Conservation (phyloP, 2,329 filamentous ascomycete species). For the Trichophyton rubrum region DNA sequence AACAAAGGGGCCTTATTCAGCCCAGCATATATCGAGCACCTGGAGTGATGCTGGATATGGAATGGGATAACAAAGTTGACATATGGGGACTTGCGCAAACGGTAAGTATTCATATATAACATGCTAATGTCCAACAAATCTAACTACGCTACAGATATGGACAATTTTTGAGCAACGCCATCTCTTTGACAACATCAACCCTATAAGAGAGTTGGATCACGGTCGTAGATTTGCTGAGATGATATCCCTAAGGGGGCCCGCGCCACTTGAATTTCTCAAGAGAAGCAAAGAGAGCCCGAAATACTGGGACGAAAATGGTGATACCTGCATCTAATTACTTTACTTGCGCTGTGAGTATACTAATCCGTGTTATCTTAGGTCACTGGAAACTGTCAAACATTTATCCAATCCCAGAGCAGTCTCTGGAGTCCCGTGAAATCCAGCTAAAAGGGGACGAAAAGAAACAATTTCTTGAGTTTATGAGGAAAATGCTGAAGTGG, state of each 20-base stretch:
- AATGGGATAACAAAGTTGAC: slow-evolving; percentile 21
- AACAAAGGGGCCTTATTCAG: slow-evolving; percentile 17
- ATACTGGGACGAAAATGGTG: slow-evolving; percentile 10
- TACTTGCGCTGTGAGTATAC: neutral
- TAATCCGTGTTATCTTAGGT: neutral
- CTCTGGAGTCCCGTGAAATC: neutral
- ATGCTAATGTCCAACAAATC: neutral
- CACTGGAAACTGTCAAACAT: slow-evolving; percentile 7
- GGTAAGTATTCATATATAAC: neutral
- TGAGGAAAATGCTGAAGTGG: slow-evolving; percentile 23
- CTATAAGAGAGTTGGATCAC: slow-evolving; percentile 1
- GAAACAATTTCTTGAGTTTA: slow-evolving; percentile 21
- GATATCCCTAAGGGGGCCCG: slow-evolving; percentile 4
- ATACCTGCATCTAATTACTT: neutral
- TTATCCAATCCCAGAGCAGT: slow-evolving; percentile 7
- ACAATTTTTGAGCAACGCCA: slow-evolving; percentile 2
- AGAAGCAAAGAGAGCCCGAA: slow-evolving; percentile 1
- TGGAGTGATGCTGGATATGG: slow-evolving; percentile 21
- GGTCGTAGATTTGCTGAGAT: slow-evolving; percentile 4
- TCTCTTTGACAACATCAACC: slow-evolving; percentile 4
- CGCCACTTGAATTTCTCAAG: slow-evolving; percentile 8
- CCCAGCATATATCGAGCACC: slow-evolving; percentile 21
- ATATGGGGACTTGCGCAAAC: slow-evolving; percentile 16
- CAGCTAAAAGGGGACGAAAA: slow-evolving; percentile 19
- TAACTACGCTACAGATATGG: neutral